Evolutionary conservation across 169 alveolate species (phyloP), one percentile per base, ranked within the genome.

Genomic region (Plasmodium gallinaceum): DNA sequence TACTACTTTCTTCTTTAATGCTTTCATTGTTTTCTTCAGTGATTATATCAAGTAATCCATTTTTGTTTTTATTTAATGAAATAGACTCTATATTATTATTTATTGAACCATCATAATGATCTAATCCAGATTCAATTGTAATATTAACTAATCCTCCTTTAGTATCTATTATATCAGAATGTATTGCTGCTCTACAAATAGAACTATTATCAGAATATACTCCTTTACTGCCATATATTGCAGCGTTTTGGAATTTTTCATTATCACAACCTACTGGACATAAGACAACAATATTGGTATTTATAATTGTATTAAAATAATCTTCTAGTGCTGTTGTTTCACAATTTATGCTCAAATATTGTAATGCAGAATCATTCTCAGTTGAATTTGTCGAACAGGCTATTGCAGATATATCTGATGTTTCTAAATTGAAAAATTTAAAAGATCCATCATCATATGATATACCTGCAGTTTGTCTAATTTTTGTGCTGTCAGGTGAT

Each of bases 111-210:
- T 94, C 97, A 86, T 95, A 96, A 48, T 92, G 95, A 26, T 88
- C 92, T 45, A 91, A 70, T 6, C 97, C 97, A 46, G 96, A 95
- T 80, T 96, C 98, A 18, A 96, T 73, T 1, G 98, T 88, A 8
- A 96, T 96, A 51, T 88, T 94, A 45, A 94, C 94, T 85, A 95
- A 92, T 6, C 95, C 94, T 43, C 98, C 98, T 22, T 94, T 95
- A 66, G 71, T 58, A 43, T 92, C 89, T 64, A 95, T 93, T 37
- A 94, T 94, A 32, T 97, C 98, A 1, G 97, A 92, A 66, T 96
- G 98, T n/a, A 96, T 92, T 18, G 97, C 98, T 7, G 98, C 98
- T 65, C 92, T 92, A 61, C 98, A 96, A 37, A 96, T 95, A 20
- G 98, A 94, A 90, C 97, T 95, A 45, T 87, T 88, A 61, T 96